Evolutionary conservation across 2,329 filamentous ascomycete genomes (phyloP).

Genomic region (Fusarium sp.): DNA sequence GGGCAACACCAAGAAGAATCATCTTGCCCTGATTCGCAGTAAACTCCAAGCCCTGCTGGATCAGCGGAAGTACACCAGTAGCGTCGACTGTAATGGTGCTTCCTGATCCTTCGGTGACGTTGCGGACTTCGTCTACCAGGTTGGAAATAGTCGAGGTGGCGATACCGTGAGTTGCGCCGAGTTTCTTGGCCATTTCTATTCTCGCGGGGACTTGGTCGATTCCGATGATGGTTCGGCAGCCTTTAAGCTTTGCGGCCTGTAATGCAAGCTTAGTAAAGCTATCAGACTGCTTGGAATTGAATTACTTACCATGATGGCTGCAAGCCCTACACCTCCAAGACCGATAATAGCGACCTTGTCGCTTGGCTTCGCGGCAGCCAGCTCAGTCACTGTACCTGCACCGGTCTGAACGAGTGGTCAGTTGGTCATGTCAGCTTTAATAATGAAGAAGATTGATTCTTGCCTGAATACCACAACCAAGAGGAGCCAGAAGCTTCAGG

Average conservation of each 20-base stretch:
- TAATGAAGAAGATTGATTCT: not conserved
- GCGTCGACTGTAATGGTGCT: not conserved
- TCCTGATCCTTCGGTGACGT: not conserved
- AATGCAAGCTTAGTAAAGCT: not conserved
- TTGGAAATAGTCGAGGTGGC: not conserved
- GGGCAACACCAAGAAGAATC: conserved; percentile 17
- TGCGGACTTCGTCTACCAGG: not conserved
- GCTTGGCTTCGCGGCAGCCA: not conserved
- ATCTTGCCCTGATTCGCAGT: conserved; percentile 18
- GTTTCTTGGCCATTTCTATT: conserved; percentile 12
- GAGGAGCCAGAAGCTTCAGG: conserved; percentile 17
- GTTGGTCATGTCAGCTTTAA: not conserved
- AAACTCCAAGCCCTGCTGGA: conserved; percentile 5
- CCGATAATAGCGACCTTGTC: conserved; percentile 12
- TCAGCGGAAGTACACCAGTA: not conserved
- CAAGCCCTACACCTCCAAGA: conserved; percentile 10
- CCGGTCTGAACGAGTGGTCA: not conserved
- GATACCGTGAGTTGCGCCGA: conserved; percentile 12
- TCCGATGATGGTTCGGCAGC: conserved; percentile 13
- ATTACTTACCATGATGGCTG: not conserved
- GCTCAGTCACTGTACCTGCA: not conserved
- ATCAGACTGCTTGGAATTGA: too few species aligned
- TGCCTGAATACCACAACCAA: conserved; percentile 18
- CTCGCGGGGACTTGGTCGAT: conserved; percentile 6
- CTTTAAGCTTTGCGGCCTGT: conserved; percentile 8